Evolutionary conservation across 192 early-diverging fungal species (phyloP).

Genomic region (Rhizophlyctis rosea): DNA sequence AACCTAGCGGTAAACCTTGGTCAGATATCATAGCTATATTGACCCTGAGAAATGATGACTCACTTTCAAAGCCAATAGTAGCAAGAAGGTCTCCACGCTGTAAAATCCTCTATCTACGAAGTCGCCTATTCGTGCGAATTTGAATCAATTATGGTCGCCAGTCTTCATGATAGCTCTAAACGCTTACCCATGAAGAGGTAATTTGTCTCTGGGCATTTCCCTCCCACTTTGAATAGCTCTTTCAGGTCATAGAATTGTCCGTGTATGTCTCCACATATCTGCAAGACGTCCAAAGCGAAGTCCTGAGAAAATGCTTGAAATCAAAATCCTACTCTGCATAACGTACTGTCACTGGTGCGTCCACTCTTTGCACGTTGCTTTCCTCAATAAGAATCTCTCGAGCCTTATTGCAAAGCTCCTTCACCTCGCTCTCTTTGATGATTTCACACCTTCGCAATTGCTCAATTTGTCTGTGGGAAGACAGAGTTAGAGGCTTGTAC

Average conservation of each 20-base stretch:
- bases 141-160: too few species aligned
- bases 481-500: too few species aligned
- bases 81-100: slow-evolving; percentile 95
- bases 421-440: slow-evolving; percentile 89
- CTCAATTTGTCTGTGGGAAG: slow-evolving; percentile 73
- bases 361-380: slow-evolving; percentile 91
- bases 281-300: too few species aligned
- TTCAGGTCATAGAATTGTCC: slow-evolving; percentile 99
- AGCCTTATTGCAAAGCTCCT: slow-evolving; percentile 90
- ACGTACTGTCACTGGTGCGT: slow-evolving; percentile 89
- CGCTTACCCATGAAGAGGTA: slow-evolving; percentile 92
- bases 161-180: too few species aligned
- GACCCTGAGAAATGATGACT: slow-evolving; percentile 51
- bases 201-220: slow-evolving; percentile 94
- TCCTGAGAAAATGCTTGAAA: not conserved
- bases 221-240: slow-evolving; percentile 95
- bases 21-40: not conserved
- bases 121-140: too few species aligned
- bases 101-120: slow-evolving; percentile 99
- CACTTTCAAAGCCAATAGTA: slow-evolving; percentile 94
- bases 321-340: too few species aligned
- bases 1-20: slow-evolving; percentile 24
- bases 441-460: slow-evolving; percentile 87
- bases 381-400: slow-evolving; percentile 95
- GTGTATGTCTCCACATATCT: slow-evolving; percentile 97